phyloP scores from a whole-genome alignment of 257 asterid genomes.

The Penstemon barbatus region DNA sequence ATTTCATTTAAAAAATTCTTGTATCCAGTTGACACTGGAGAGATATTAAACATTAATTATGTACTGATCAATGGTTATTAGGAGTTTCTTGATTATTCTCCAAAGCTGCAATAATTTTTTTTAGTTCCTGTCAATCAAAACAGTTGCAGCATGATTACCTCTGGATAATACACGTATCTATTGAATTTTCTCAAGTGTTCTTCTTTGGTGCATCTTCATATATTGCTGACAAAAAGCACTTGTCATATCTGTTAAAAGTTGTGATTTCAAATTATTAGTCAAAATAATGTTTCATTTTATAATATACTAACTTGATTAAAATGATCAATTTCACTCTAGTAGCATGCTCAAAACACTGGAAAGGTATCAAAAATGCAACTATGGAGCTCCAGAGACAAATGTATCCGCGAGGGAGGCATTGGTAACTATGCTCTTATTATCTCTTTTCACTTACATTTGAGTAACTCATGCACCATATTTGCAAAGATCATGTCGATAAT shows the following conservation, averaged over 20 bases:
- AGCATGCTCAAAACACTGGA: conserved; percentile 97
- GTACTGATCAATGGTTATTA: conserved; percentile 23
- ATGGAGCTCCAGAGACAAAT: conserved; percentile 93
- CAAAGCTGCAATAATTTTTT: conserved; percentile 25
- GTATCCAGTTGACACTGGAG: conserved; percentile 33
- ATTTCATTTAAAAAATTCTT: conserved; percentile 27
- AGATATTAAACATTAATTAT: conserved; percentile 14
- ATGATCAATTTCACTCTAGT: conserved; percentile 37
- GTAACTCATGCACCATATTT: background rate
- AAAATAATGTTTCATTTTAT: background rate
- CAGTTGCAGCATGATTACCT: conserved; percentile 31
- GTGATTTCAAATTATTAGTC: conserved; percentile 27
- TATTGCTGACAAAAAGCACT: conserved; percentile 19
- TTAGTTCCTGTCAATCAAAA: conserved; percentile 25
- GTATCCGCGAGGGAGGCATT: conserved; percentile 88
- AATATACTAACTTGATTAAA: conserved; percentile 16
- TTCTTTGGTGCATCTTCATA: conserved; percentile 17
- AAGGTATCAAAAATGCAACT: conserved; percentile 97
- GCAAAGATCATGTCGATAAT: background rate
- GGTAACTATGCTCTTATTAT: conserved; percentile 44
- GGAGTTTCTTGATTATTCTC: conserved; percentile 6
- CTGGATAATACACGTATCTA: conserved; percentile 28
- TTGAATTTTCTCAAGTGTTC: conserved; percentile 17
- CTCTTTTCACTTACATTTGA: background rate
- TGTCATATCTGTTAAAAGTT: conserved; percentile 17